These are phyloP conservation scores for Thelonectria discophora DNA, from an alignment of 2,329 filamentous ascomycete genomes.

Conservation along the genomic window DNA sequence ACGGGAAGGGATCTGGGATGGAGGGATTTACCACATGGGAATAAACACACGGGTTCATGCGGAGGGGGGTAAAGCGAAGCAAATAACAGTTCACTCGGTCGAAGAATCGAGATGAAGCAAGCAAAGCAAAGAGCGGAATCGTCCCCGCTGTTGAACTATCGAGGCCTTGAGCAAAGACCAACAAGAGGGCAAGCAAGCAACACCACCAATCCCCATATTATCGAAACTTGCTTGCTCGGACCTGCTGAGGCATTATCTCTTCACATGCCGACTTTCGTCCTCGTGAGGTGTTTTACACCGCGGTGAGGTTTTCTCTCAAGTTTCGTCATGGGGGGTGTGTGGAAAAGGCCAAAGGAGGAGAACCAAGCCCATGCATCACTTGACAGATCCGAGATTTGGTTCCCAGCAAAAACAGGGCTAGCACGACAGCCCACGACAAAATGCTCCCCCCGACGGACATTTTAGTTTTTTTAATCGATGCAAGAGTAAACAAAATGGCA, in stretches of 20 bases:
- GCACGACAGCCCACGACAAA: not conserved
- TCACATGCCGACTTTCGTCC: slow-evolving; percentile 26
- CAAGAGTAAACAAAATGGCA: too few species aligned
- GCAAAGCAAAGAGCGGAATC: too few species aligned
- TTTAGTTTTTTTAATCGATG: too few species aligned
- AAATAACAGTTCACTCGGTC: not conserved
- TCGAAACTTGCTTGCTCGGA: slow-evolving; percentile 11
- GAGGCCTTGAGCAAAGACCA: slow-evolving; percentile 7
- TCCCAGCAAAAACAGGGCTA: slow-evolving; percentile 1
- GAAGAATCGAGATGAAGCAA: slow-evolving; percentile 7
- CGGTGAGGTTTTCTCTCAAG: not conserved
- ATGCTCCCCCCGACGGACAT: slow-evolving; percentile 1
- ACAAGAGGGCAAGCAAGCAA: not conserved
- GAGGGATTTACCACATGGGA: slow-evolving; percentile 13
- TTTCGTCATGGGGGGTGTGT: slow-evolving; percentile 18
- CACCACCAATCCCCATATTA: slow-evolving; percentile 10
- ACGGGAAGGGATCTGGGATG: slow-evolving; percentile 14
- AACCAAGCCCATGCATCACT: not conserved
- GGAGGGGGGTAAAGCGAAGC: too few species aligned
- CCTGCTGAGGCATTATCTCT: slow-evolving; percentile 38
- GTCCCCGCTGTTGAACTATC: slow-evolving; percentile 19
- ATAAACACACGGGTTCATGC: slow-evolving; percentile 5
- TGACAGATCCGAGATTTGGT: not conserved
- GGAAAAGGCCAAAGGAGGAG: too few species aligned
- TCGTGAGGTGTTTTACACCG: slow-evolving; percentile 23